phyloP scores from a whole-genome alignment of 2,329 filamentous ascomycete genomes.

The Colletotrichum magnum region DNA sequence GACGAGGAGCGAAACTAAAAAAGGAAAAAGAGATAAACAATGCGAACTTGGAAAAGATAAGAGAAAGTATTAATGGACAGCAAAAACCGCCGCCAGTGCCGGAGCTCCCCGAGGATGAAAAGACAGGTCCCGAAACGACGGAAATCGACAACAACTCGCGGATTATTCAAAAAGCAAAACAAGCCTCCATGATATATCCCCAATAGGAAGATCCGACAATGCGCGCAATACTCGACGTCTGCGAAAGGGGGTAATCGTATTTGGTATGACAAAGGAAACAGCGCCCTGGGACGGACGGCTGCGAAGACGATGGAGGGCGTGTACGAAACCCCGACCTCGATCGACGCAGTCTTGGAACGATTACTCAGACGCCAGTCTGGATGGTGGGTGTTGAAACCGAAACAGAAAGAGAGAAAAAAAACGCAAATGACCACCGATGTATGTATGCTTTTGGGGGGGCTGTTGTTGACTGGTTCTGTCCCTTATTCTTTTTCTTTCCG shows the following conservation, averaged over 20 bases:
- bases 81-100: conserved; percentile 23
- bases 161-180: conserved; percentile 12
- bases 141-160: not conserved
- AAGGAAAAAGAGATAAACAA: not conserved
- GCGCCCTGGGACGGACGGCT: conserved; percentile 11
- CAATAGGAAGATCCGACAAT: conserved; percentile 3
- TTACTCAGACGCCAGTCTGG: conserved; percentile 17
- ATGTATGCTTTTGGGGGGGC: conserved; percentile 33
- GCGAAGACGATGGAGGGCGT: conserved; percentile 9
- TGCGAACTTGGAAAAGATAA: conserved; percentile 1
- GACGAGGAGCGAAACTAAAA: not conserved
- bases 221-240: conserved; percentile 16
- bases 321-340: not conserved
- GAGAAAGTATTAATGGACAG: conserved; percentile 29
- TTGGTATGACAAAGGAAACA: conserved; percentile 37
- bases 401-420: not conserved
- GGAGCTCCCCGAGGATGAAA: not conserved
- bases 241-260: conserved; percentile 24
- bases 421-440: conserved; percentile 26
- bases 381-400: conserved; percentile 20
- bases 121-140: not conserved
- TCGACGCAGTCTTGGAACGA: not conserved
- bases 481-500: conserved; percentile 14
- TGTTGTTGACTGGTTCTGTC: conserved; percentile 25
- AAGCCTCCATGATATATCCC: conserved; percentile 23